Conservation (phyloP, 257 asterid genomes). For the Nicotiana undulata region DNA sequence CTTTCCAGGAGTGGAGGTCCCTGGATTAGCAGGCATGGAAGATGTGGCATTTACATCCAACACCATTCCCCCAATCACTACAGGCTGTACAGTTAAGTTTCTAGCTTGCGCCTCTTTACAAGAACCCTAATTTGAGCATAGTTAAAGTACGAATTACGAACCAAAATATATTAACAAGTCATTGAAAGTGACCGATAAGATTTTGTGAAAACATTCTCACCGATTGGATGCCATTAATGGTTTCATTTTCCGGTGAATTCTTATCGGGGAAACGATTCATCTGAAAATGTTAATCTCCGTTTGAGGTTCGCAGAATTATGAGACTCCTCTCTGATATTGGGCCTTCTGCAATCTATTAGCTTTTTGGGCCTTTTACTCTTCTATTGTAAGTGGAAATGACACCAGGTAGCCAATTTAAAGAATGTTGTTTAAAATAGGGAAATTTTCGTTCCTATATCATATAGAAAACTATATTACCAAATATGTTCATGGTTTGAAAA, state of each 20-base stretch:
- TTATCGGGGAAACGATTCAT: background rate
- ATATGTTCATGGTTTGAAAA: too few relatives aligned
- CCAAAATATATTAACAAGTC: background rate
- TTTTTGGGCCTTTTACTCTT: background rate
- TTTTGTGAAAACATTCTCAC: background rate
- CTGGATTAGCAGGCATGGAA: slow-evolving; percentile 42
- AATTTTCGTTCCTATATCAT: too few relatives aligned
- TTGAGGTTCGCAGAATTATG: background rate
- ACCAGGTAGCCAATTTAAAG: too few relatives aligned
- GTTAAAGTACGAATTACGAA: background rate
- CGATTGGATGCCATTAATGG: background rate
- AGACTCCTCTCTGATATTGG: background rate
- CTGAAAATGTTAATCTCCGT: background rate
- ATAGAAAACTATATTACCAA: too few relatives aligned
- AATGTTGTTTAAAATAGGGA: too few relatives aligned
- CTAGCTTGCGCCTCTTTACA: background rate
- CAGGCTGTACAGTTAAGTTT: slow-evolving; percentile 28
- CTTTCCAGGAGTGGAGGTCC: slow-evolving; percentile 96
- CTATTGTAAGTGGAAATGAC: too few relatives aligned
- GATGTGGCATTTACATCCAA: slow-evolving; percentile 77
- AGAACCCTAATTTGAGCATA: slow-evolving; percentile 8
- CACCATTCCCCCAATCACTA: slow-evolving; percentile 90
- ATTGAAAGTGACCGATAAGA: too few relatives aligned
- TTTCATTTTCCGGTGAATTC: background rate
- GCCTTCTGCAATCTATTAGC: background rate